Evolutionary conservation across 345 rosid species (phyloP).

Genomic region (Geranium rotundifolium): DNA sequence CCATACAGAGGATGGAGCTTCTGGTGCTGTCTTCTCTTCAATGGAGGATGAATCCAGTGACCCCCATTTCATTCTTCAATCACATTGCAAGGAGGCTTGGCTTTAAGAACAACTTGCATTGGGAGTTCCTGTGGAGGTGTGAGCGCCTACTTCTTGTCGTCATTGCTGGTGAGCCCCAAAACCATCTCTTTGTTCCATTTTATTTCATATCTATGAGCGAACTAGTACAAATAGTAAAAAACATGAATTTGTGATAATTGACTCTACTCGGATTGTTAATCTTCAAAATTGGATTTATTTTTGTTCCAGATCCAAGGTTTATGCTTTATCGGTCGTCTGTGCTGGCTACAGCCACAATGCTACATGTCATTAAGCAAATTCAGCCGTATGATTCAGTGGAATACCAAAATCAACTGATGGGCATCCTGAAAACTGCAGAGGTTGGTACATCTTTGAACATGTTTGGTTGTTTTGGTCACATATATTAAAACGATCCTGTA

Average conservation of each 20-base stretch:
- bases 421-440: not conserved
- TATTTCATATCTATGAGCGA: not conserved
- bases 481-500: too few relatives aligned
- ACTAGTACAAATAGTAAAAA: not conserved
- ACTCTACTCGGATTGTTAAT: too few relatives aligned
- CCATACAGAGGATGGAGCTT: constrained; percentile 89
- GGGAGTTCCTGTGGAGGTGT: constrained; percentile 52
- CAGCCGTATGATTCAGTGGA: not conserved
- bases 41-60: constrained; percentile 89
- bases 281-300: constrained; percentile 9
- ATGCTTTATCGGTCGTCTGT: constrained; percentile 48
- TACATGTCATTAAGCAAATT: too few relatives aligned
- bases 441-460: not conserved
- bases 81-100: constrained; percentile 62
- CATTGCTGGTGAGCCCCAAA: constrained; percentile 45
- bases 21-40: constrained; percentile 63
- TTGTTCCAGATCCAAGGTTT: constrained; percentile 59
- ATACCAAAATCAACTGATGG: not conserved
- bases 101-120: constrained; percentile 33
- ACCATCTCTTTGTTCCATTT: not conserved
- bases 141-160: constrained; percentile 61
- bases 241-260: too few relatives aligned
- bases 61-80: constrained; percentile 72
- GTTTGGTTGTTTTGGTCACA: too few relatives aligned
- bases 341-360: constrained; percentile 70